Evolutionary conservation across 2,329 filamentous ascomycete genomes (phyloP).

Genomic region (Paraphoma chrysanthemicola): DNA sequence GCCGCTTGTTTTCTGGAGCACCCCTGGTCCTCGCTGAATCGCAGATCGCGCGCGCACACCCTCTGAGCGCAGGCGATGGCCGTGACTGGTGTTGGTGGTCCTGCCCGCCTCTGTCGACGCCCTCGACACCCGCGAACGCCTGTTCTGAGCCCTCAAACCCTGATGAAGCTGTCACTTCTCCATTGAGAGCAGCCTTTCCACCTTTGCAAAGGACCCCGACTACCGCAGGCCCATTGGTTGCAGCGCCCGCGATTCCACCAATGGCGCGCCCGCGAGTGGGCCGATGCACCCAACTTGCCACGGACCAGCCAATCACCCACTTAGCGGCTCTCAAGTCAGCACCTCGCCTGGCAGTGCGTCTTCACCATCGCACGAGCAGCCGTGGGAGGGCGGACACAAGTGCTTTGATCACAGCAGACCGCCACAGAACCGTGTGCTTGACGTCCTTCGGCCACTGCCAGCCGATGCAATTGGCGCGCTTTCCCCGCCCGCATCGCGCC

Average conservation of each 20-base stretch:
- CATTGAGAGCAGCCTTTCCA: neutral
- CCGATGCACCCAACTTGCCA: neutral
- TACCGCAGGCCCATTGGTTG: neutral
- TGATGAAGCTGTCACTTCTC: neutral
- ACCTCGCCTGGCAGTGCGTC: neutral
- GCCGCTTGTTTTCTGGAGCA: slow-evolving; percentile 23
- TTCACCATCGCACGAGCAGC: neutral
- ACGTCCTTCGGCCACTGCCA: too few relatives aligned
- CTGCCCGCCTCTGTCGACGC: neutral
- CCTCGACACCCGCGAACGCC: neutral
- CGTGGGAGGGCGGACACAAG: neutral
- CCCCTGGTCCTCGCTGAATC: slow-evolving; percentile 39
- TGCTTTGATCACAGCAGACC: neutral
- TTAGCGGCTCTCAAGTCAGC: slow-evolving; percentile 3
- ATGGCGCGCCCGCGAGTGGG: neutral
- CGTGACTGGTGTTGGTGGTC: neutral
- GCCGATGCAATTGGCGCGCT: neutral
- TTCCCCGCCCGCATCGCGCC: neutral
- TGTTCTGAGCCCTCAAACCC: neutral
- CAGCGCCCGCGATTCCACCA: neutral
- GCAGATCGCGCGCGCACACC: slow-evolving; percentile 25
- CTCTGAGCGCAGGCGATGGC: neutral
- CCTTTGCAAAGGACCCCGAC: neutral
- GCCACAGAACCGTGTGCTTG: too few relatives aligned
- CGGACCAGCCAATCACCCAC: neutral